Percentiles rank a stretch among this genome's conserved stretches.
Conservation (phyloP, 2,329 filamentous ascomycete genomes). For the Emergomyces pasteurianus region DNA sequence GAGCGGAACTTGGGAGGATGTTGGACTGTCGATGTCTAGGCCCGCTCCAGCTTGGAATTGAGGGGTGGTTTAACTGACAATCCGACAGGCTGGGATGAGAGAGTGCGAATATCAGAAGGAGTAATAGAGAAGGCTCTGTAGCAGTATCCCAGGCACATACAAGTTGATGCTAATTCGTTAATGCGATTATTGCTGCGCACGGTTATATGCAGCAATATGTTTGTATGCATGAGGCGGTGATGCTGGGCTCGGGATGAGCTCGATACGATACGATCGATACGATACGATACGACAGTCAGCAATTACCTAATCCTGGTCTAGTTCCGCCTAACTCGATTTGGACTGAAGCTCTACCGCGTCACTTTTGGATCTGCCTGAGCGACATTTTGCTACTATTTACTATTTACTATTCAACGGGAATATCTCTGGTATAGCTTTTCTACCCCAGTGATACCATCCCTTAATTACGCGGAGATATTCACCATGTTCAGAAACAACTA, state of each 20-base stretch:
- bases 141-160: not conserved
- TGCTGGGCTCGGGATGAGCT: not conserved
- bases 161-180: not conserved
- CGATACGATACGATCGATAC: not conserved
- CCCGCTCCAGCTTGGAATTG: not conserved
- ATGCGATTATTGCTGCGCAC: not conserved
- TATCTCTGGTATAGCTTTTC: not conserved
- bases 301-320: not conserved
- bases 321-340: not conserved
- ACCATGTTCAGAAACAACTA: constrained; percentile 99
- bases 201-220: too few relatives aligned
- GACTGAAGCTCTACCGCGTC: not conserved
- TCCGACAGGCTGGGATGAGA: not conserved
- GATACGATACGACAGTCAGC: not conserved
- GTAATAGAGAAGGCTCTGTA: not conserved
- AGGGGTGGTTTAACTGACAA: not conserved
- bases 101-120: not conserved
- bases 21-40: not conserved
- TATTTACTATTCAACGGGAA: not conserved
- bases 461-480: constrained; percentile 18
- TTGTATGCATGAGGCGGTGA: not conserved
- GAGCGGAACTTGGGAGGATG: constrained; percentile 10
- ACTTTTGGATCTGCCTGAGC: not conserved
- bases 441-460: not conserved
- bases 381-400: not conserved